Evolutionary conservation across 371 early-diverging fungal genomes (phyloP).

Genomic region (Rhizomucor miehei): DNA sequence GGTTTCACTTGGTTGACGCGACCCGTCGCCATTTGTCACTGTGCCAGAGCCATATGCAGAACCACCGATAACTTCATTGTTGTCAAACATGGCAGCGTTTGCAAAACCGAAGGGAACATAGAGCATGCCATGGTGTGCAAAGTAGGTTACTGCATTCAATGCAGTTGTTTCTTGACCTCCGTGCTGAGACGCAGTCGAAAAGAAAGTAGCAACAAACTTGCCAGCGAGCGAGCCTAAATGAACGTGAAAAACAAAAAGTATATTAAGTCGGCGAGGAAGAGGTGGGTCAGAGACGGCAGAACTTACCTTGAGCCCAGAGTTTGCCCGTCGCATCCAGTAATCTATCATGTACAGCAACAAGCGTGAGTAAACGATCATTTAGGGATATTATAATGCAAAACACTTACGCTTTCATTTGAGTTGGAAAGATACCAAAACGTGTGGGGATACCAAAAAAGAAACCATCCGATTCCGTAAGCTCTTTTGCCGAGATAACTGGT

Average conservation of each 20-base stretch:
- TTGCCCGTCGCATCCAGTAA: slow-evolving; percentile 71
- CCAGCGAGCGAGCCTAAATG: slow-evolving; percentile 63
- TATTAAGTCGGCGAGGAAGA: too few species aligned
- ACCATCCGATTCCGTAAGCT: slow-evolving; percentile 71
- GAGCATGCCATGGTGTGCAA: slow-evolving; percentile 79
- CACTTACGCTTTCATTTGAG: slow-evolving; percentile 69
- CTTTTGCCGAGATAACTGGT: slow-evolving; percentile 59
- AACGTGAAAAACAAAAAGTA: too few species aligned
- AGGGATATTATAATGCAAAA: too few species aligned
- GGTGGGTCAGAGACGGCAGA: slow-evolving; percentile 61
- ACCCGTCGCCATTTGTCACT: slow-evolving; percentile 68
- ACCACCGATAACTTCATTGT: slow-evolving; percentile 56
- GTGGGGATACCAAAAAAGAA: slow-evolving; percentile 70
- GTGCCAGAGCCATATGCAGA: slow-evolving; percentile 79
- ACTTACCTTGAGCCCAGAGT: slow-evolving; percentile 65
- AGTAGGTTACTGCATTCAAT: slow-evolving; percentile 61
- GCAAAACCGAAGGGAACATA: slow-evolving; percentile 75
- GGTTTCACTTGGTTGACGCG: slow-evolving; percentile 55
- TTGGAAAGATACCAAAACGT: slow-evolving; percentile 70
- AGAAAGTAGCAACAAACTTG: slow-evolving; percentile 77
- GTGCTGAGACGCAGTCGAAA: slow-evolving; percentile 65
- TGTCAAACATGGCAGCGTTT: slow-evolving; percentile 33
- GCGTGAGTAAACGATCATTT: too few species aligned
- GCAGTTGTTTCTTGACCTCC: slow-evolving; percentile 85
- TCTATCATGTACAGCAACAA: slow-evolving; percentile 8